Evolutionary conservation across 2,329 filamentous ascomycete species (phyloP).

Genomic region (Aspergillus piperis): DNA sequence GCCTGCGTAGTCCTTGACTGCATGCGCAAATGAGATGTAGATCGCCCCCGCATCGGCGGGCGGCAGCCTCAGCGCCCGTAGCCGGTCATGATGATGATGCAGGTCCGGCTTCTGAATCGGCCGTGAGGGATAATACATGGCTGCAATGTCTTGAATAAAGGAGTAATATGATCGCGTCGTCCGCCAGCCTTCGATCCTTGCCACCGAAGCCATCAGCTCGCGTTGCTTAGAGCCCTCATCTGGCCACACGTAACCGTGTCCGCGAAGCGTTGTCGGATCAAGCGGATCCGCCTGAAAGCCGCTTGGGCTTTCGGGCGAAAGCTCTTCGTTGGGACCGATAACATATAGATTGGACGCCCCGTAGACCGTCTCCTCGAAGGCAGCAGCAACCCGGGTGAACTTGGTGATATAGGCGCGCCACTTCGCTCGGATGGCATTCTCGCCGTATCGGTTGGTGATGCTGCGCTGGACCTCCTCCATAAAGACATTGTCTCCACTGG

Average conservation of each 20-base stretch:
- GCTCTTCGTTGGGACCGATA: slow-evolving; percentile 71
- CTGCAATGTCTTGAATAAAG: slow-evolving; percentile 73
- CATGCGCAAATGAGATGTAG: slow-evolving; percentile 75
- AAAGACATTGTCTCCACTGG: slow-evolving; percentile 84
- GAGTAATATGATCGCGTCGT: slow-evolving; percentile 94
- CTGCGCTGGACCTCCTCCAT: slow-evolving; percentile 83
- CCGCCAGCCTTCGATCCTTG: slow-evolving; percentile 93
- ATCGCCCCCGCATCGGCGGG: slow-evolving; percentile 77
- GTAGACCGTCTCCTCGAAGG: slow-evolving; percentile 94
- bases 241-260: slow-evolving; percentile 94
- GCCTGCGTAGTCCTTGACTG: slow-evolving; percentile 78
- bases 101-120: slow-evolving; percentile 62
- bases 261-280: slow-evolving; percentile 61
- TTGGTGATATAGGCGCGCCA: slow-evolving; percentile 94
- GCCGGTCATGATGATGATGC: slow-evolving; percentile 86
- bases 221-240: slow-evolving; percentile 77
- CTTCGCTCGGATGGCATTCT: slow-evolving; percentile 85
- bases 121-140: slow-evolving; percentile 40
- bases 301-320: slow-evolving; percentile 54
- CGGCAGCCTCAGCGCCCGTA: slow-evolving; percentile 77
- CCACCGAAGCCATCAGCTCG: slow-evolving; percentile 88
- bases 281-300: slow-evolving; percentile 36
- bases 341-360: slow-evolving; percentile 82
- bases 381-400: slow-evolving; percentile 87
- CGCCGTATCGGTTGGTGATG: slow-evolving; percentile 82